Evolutionary conservation across 1,139 yeast species (phyloP).

Genomic region (Saccharomyces hybrid): DNA sequence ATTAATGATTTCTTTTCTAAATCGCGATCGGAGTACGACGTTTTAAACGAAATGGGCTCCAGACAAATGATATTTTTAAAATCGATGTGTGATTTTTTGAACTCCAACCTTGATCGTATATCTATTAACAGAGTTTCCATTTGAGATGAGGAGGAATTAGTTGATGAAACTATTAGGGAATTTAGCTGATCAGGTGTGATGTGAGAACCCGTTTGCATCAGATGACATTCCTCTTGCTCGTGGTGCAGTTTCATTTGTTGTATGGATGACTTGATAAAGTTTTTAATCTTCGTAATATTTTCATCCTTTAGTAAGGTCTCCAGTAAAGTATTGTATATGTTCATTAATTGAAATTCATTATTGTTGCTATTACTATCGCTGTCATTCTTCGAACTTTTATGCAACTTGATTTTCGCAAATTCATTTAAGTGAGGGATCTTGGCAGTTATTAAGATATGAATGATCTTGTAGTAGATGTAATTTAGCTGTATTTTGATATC

Average conservation of each 20-base stretch:
- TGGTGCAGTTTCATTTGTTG: not conserved
- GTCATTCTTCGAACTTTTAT: not conserved
- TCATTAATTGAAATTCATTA: constrained; percentile 17
- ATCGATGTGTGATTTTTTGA: constrained; percentile 51
- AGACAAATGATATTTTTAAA: constrained; percentile 51
- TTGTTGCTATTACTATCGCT: constrained; percentile 14
- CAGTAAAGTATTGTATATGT: constrained; percentile 27
- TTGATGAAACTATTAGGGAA: not conserved
- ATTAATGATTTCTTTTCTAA: constrained; percentile 50
- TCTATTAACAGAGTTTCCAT: constrained; percentile 48
- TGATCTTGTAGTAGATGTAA: constrained; percentile 30
- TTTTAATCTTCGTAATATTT: constrained; percentile 21
- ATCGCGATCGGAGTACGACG: constrained; percentile 46
- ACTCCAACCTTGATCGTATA: constrained; percentile 52
- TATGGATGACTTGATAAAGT: not conserved
- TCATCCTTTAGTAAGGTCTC: constrained; percentile 24
- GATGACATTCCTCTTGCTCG: not conserved
- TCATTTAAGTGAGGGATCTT: constrained; percentile 22
- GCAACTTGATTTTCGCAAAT: constrained; percentile 13
- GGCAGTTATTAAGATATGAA: constrained; percentile 24
- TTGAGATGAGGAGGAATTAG: not conserved
- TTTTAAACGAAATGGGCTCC: constrained; percentile 53
- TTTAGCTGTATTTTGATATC: constrained; percentile 1
- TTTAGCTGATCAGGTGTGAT: constrained; percentile 15
- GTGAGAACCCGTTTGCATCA: constrained; percentile 13